These are phyloP conservation scores for Mycena pura DNA, from an alignment of 768 basidiomycete genomes.

Conservation along the genomic window DNA sequence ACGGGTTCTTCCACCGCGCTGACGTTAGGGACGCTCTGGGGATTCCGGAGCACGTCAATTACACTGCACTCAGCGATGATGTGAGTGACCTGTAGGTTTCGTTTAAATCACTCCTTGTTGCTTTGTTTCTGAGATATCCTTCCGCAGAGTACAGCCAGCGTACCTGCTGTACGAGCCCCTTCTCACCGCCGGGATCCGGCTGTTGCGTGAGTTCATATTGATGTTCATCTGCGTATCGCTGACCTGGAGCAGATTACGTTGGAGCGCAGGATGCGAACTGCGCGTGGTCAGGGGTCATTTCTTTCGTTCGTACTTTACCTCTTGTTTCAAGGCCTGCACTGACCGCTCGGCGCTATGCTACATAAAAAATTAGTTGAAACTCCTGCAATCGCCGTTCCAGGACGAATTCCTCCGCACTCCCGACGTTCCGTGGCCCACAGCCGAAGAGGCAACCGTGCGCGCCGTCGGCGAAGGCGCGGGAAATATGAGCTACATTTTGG, in stretches of 20 bases:
- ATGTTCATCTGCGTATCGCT: not conserved
- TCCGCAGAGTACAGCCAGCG: conserved; percentile 9
- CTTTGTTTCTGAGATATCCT: not conserved
- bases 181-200: conserved; percentile 35
- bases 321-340: not conserved
- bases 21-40: conserved; percentile 24
- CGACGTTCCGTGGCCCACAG: conserved; percentile 37
- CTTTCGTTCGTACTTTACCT: conserved; percentile 24
- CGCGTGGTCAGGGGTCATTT: conserved; percentile 37
- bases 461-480: conserved; percentile 40
- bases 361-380: conserved; percentile 31
- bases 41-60: conserved; percentile 28
- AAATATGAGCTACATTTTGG: conserved; percentile 39
- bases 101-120: not conserved
- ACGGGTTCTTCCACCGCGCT: conserved; percentile 23
- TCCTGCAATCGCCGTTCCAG: conserved; percentile 34
- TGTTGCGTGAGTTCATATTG: conserved; percentile 32
- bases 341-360: no score
- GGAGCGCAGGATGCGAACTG: conserved; percentile 39
- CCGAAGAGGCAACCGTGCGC: conserved; percentile 31
- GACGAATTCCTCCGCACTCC: conserved; percentile 31
- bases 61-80: conserved; percentile 8
- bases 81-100: conserved; percentile 34
- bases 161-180: conserved; percentile 35
- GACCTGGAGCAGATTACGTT: conserved; percentile 32